Evolutionary conservation across 2,329 filamentous ascomycete species (phyloP), one percentile per base, ranked within the genome.

Genomic region (Alternaria dauci): DNA sequence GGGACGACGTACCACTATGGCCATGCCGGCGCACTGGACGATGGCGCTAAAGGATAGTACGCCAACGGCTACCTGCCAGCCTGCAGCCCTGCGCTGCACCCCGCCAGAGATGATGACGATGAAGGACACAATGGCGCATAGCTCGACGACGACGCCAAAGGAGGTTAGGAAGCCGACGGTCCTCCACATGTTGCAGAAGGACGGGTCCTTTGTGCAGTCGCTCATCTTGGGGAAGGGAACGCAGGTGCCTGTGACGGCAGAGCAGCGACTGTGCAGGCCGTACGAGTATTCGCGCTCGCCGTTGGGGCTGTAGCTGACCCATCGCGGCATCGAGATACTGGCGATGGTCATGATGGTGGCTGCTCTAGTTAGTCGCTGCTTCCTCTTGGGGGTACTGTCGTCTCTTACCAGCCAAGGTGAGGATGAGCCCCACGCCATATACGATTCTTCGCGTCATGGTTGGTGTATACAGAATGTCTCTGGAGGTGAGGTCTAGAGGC

Each of bases 161-260:
- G 89, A 91, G 82, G 96, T 93, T 66, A 97, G 80, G 80, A 97
- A 98, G 25, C 92, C 93, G 36, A 93, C 89, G 26, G 89, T 92
- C 60, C 91, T 87, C 94, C 94, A 99, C 85, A 96, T 91, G 71
- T 89, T 91, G 83, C 95, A 98, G 81, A 98, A 97, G 72, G 88
- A 85, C 69, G 89, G 86, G 53, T 87, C 86, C 69, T 84, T 85
- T 56, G 82, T 81, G 79, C 92, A 94, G 75, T 92, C 89, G 58
- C 86, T 83, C 55, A 85, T 81, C 65, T 85, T 83, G 4, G 92
- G 92, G 77, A 93, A 95, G 32, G 82, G 80, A 25, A 83, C 82
- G 78, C 91, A 94, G 63, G 77, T 77, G 51, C 87, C 83, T 44
- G 86, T 86, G 59, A 91, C 82, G 59, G 87, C 90, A 55, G 89